Conservation (phyloP, 148 eudicot species). For the Spergularia marina region DNA sequence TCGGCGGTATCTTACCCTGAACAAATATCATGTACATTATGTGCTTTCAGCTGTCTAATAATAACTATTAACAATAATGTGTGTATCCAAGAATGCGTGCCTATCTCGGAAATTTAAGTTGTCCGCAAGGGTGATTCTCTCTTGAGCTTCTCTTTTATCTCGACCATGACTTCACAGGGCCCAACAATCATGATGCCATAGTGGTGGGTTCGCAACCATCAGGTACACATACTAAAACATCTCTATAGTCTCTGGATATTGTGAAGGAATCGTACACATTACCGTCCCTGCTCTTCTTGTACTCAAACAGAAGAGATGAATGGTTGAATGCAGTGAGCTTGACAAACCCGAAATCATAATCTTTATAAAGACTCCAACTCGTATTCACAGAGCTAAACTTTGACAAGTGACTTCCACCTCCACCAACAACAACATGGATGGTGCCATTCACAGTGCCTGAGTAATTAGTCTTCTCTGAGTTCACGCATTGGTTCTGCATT, state of each 20-base stretch:
- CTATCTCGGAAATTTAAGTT: too few species aligned
- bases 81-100: too few species aligned
- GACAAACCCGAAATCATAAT: constrained; percentile 69
- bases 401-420: constrained; percentile 76
- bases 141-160: background rate
- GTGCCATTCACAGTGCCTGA: constrained; percentile 78
- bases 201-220: constrained; percentile 31
- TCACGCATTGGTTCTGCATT: constrained; percentile 66
- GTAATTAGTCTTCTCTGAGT: constrained; percentile 54
- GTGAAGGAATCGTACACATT: constrained; percentile 82
- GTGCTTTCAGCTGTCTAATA: too few species aligned
- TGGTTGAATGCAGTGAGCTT: constrained; percentile 82
- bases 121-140: too few species aligned
- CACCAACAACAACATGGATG: constrained; percentile 78
- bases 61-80: too few species aligned
- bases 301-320: constrained; percentile 74
- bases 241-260: constrained; percentile 74
- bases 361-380: constrained; percentile 65
- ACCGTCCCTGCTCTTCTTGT: constrained; percentile 85
- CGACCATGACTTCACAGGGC: background rate
- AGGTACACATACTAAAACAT: constrained; percentile 58
- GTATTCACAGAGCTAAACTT: constrained; percentile 49
- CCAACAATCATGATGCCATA: constrained; percentile 12
- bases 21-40: too few species aligned
- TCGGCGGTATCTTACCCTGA: too few species aligned